Base-by-base conservation (phyloP, 768 basidiomycete genomes). In the Lactarius sp. region DNA sequence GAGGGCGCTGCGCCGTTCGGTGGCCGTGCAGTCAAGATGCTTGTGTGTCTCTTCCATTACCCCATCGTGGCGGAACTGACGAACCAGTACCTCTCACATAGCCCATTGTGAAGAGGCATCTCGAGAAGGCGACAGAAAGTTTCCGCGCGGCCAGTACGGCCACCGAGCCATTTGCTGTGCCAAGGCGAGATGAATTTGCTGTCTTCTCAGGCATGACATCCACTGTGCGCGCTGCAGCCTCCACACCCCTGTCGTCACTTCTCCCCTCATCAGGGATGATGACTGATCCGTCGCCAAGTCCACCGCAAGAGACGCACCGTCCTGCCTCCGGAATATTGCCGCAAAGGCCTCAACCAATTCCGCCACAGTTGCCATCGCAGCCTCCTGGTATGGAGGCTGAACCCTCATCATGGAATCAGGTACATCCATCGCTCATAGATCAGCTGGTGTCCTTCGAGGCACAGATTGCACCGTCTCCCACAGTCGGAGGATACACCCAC, bases 161-260 rank as follows among this genome's bases (percentile, higher is more conserved):
- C 81, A 79, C 78, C 66, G 84, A 87, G 73, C 86, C 87, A 34
- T 88, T 89, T 72, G 75, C 78, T 22, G 76, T 81, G 9, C 81
- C 84, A 0, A 66, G 74, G 13, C 80, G 84, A 60, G 88, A 90
- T 70, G 88, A 90, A 69, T 74, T 91, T 27, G 81, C 83, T 6
- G 87, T 90, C 31, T 90, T 90, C 72, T 83, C 87, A 54, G 89
- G 89, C n/a, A 82, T 84, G 69, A 88, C 84, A 10, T 82, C 87
- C 64, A 87, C 83, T 0, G 76, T 90, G 27, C 75, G 77, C 9
- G 85, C 83, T 0, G 83, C 81, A 61, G 69, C 70, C 49, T 61
- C 60, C 5, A 6, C 52, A 13, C 47, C 60, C 16, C 20, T 1
- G 61, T 76, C 6, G 68, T 66, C 36, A 27, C 16, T 0, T 61